A percentile compares a stretch with the other conserved stretches of the same genome.
These are phyloP conservation scores for Paraphaeosphaeria sporulosa DNA, from an alignment of 2,329 filamentous ascomycete species.

Conservation along the genomic window DNA sequence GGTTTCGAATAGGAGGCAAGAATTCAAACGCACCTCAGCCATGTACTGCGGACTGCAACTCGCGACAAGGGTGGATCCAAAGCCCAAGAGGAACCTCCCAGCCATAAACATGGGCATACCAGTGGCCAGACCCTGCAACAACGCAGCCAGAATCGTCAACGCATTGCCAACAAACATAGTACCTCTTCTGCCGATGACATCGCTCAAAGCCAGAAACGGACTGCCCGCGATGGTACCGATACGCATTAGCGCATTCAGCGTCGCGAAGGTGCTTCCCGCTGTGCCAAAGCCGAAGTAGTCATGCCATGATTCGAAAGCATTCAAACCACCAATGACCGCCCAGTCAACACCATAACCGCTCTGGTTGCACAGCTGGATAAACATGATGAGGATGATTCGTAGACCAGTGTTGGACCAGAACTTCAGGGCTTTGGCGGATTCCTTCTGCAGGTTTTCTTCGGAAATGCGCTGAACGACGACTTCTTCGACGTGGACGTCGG, in stretches of 20 bases:
- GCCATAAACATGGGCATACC: slow-evolving; percentile 49
- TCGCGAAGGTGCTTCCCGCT: slow-evolving; percentile 51
- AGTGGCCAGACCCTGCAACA: slow-evolving; percentile 45
- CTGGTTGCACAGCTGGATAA: slow-evolving; percentile 58
- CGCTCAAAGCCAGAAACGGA: slow-evolving; percentile 55
- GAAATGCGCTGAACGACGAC: slow-evolving; percentile 55
- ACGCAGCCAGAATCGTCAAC: slow-evolving; percentile 55
- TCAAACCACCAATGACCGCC: slow-evolving; percentile 59
- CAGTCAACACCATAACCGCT: slow-evolving; percentile 60
- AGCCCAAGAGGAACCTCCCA: slow-evolving; percentile 49
- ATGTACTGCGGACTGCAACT: slow-evolving; percentile 47
- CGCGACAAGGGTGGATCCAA: slow-evolving; percentile 48
- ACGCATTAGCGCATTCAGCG: slow-evolving; percentile 52
- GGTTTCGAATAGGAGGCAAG: background rate
- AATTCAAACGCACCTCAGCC: slow-evolving; percentile 26
- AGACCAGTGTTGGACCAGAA: slow-evolving; percentile 53
- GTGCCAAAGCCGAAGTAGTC: slow-evolving; percentile 53
- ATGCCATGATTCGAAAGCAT: slow-evolving; percentile 54
- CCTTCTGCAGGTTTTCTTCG: slow-evolving; percentile 55
- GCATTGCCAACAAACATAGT: slow-evolving; percentile 57
- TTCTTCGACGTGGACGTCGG: slow-evolving; percentile 51
- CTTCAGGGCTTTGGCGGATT: slow-evolving; percentile 53
- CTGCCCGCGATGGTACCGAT: slow-evolving; percentile 51
- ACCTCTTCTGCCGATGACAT: slow-evolving; percentile 56
- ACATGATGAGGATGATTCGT: slow-evolving; percentile 54